These are phyloP conservation scores for Rhynchospora breviuscula DNA, from an alignment of 176 grass and related monocot species.

Conservation along the genomic window DNA sequence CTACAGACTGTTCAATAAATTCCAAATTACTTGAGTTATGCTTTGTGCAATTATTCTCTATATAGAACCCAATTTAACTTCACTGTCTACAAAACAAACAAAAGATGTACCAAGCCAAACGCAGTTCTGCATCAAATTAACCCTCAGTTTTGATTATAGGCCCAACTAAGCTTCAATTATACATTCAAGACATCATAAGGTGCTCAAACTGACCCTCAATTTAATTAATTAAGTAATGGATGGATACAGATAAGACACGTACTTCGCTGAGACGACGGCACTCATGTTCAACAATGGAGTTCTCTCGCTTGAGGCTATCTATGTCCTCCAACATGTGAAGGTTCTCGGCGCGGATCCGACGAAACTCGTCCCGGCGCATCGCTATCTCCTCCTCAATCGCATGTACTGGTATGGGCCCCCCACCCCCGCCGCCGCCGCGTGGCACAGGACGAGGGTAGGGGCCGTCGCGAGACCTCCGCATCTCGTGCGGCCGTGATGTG, in stretches of 20 bases:
- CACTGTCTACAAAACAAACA: not conserved
- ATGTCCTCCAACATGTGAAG: slow-evolving; percentile 31
- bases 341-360: slow-evolving; percentile 31
- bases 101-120: not conserved
- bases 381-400: slow-evolving; percentile 28
- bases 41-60: not conserved
- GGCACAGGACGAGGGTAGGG: slow-evolving; percentile 9
- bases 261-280: slow-evolving; percentile 31
- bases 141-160: not conserved
- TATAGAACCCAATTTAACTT: not conserved
- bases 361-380: slow-evolving; percentile 26
- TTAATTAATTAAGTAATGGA: not conserved
- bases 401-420: slow-evolving; percentile 11
- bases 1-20: no score
- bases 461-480: slow-evolving; percentile 8
- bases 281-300: slow-evolving; percentile 24
- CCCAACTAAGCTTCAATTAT: not conserved
- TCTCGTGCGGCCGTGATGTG: not conserved
- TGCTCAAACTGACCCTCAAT: not conserved
- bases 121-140: no score
- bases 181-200: not conserved
- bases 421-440: not conserved
- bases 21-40: not conserved
- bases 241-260: not conserved
- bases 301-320: slow-evolving; percentile 30